These are phyloP conservation scores for Leishmania aethiopica DNA, from an alignment of 208 protist genomes.

Conservation along the genomic window DNA sequence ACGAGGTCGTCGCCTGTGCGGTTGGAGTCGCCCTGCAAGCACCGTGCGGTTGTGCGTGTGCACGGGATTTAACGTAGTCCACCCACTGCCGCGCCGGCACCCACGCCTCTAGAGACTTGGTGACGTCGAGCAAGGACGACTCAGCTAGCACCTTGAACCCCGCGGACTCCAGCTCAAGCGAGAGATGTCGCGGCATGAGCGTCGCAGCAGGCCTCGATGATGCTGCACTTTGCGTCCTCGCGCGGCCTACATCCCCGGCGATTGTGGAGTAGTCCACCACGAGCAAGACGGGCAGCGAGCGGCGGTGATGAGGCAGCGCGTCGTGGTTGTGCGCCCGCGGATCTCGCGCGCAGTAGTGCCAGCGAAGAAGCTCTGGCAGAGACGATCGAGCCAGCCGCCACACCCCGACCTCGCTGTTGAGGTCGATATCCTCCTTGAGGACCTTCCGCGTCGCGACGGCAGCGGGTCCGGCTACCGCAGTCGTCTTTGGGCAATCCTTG, in stretches of 20 bases:
- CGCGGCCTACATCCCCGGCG: not conserved
- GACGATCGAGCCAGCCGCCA: constrained; percentile 35
- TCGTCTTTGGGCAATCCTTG: not conserved
- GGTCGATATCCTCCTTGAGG: constrained; percentile 63
- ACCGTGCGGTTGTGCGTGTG: not conserved
- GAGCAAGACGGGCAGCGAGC: constrained; percentile 53
- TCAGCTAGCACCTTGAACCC: constrained; percentile 45
- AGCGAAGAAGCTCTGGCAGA: constrained; percentile 57
- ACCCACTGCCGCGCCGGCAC: constrained; percentile 35
- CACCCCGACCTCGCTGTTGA: constrained; percentile 54
- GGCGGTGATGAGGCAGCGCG: constrained; percentile 59
- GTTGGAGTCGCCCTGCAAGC: not conserved
- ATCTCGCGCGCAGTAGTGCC: constrained; percentile 79
- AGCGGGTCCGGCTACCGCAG: not conserved
- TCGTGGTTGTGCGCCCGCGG: constrained; percentile 83
- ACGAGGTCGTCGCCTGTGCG: not conserved
- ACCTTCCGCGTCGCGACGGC: constrained; percentile 24
- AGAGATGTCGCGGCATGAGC: constrained; percentile 54
- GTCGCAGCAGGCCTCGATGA: constrained; percentile 25
- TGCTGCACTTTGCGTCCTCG: not conserved
- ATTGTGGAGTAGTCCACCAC: constrained; percentile 73
- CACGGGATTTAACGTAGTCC: constrained; percentile 1
- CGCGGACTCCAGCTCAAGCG: constrained; percentile 49
- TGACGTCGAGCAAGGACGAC: constrained; percentile 20
- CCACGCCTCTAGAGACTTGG: constrained; percentile 40